Conservation (phyloP, 148 eudicot species). For the Pharnaceum exiguum region DNA sequence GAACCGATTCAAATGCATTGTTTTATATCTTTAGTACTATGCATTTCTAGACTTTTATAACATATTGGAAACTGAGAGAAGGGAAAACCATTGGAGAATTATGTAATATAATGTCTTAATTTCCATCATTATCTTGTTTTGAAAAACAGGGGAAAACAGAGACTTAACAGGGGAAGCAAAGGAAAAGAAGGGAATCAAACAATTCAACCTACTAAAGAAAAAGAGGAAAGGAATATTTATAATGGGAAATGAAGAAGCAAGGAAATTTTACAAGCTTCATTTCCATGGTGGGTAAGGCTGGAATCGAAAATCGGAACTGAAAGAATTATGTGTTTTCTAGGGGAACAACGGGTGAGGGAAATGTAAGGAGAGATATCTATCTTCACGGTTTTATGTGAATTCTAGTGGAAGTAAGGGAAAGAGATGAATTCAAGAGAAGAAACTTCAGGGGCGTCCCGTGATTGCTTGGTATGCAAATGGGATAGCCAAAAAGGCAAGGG, state of each 20-base stretch:
- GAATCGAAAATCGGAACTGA: slow-evolving; percentile 4
- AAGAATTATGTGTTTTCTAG: background rate
- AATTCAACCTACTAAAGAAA: slow-evolving; percentile 1
- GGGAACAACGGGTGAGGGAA: slow-evolving; percentile 11
- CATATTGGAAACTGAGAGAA: background rate
- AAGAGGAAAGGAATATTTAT: background rate
- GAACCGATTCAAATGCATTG: slow-evolving; percentile 74
- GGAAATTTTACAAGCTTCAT: background rate
- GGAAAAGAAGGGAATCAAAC: slow-evolving; percentile 4
- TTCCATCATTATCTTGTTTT: background rate
- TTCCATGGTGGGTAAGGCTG: slow-evolving; percentile 25
- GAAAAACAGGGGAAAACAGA: background rate
- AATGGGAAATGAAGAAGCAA: background rate
- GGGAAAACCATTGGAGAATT: slow-evolving; percentile 10
- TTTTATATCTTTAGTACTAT: slow-evolving; percentile 1
- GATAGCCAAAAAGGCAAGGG: too few relatives aligned
- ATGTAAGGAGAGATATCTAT: slow-evolving; percentile 5
- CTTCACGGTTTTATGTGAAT: slow-evolving; percentile 31
- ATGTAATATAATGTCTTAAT: background rate
- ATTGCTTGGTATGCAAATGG: slow-evolving; percentile 33
- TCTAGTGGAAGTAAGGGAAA: slow-evolving; percentile 11
- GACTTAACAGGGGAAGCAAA: slow-evolving; percentile 4
- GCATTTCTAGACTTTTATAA: slow-evolving; percentile 10
- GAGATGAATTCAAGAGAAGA: slow-evolving; percentile 35
- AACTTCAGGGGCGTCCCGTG: slow-evolving; percentile 66